phyloP scores from a whole-genome alignment of 306 rosid genomes.

The Pueraria montana region DNA sequence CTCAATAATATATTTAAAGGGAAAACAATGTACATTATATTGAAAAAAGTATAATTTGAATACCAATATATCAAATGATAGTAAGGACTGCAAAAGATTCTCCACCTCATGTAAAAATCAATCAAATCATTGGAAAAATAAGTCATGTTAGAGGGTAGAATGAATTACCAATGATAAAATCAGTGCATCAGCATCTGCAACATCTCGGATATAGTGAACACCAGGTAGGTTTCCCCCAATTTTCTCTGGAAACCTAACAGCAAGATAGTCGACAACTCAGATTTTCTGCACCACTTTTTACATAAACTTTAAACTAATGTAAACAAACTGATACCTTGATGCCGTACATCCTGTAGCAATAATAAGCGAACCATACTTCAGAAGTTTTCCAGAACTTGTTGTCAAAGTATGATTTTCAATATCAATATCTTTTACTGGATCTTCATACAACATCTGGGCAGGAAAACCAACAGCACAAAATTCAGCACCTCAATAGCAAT shows the following conservation, averaged over 20 bases:
- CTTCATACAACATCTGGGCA: constrained; percentile 77
- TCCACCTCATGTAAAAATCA: constrained; percentile 14
- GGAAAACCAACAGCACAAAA: constrained; percentile 32
- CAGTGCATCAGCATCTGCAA: constrained; percentile 90
- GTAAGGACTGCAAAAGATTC: neutral
- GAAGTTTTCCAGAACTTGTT: constrained; percentile 82
- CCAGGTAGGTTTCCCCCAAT: constrained; percentile 92
- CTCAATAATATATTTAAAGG: constrained; percentile 21
- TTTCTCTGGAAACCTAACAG: constrained; percentile 83
- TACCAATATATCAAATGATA: constrained; percentile 21
- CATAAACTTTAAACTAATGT: constrained; percentile 18
- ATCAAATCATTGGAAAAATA: neutral
- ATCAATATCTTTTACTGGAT: constrained; percentile 75
- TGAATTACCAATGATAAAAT: constrained; percentile 74
- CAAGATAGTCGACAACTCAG: constrained; percentile 42
- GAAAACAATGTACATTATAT: constrained; percentile 10
- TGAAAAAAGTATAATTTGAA: constrained; percentile 10
- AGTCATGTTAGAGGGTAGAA: constrained; percentile 5
- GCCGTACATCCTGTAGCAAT: constrained; percentile 89
- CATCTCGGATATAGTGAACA: constrained; percentile 93
- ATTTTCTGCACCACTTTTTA: constrained; percentile 37
- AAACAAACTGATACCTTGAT: constrained; percentile 68
- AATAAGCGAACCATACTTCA: constrained; percentile 87
- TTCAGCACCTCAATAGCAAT: constrained; percentile 11
- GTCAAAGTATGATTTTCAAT: constrained; percentile 73